These are phyloP conservation scores for Panellus pusillus DNA, from an alignment of 768 basidiomycete genomes.

Conservation along the genomic window DNA sequence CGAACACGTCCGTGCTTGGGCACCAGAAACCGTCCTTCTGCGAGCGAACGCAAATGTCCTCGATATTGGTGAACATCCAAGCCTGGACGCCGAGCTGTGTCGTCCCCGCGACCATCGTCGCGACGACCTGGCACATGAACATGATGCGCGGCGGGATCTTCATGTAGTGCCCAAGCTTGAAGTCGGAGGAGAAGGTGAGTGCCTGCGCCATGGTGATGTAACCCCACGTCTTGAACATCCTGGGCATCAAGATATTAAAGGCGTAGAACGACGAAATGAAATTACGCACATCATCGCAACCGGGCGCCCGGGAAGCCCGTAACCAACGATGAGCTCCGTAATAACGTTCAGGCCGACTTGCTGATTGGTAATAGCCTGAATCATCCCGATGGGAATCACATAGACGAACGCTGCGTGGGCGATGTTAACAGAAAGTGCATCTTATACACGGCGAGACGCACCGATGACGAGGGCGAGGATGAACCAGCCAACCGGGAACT, in stretches of 20 bases:
- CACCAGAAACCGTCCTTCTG: constrained; percentile 72
- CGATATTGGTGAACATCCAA: constrained; percentile 73
- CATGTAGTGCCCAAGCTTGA: constrained; percentile 91
- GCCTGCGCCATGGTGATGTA: background rate
- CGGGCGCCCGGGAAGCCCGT: constrained; percentile 75
- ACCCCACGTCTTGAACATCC: background rate
- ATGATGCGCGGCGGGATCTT: constrained; percentile 83
- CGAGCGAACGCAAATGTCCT: constrained; percentile 66
- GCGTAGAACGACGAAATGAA: background rate
- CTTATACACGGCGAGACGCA: too few relatives aligned
- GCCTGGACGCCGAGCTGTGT: constrained; percentile 55
- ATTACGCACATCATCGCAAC: constrained; percentile 58
- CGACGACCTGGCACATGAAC: constrained; percentile 68
- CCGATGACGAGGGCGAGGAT: constrained; percentile 51
- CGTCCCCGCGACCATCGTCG: constrained; percentile 58
- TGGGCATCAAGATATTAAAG: background rate
- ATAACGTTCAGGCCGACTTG: constrained; percentile 65
- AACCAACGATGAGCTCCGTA: constrained; percentile 76
- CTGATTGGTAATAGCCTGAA: constrained; percentile 89
- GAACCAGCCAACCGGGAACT: constrained; percentile 78
- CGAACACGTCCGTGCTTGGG: constrained; percentile 65
- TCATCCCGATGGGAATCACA: constrained; percentile 72
- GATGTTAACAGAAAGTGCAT: too few relatives aligned
- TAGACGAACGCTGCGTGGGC: constrained; percentile 37
- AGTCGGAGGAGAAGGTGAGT: constrained; percentile 58